phyloP scores from a whole-genome alignment of 2,329 filamentous ascomycete genomes.

The Xylaria arbuscula region DNA sequence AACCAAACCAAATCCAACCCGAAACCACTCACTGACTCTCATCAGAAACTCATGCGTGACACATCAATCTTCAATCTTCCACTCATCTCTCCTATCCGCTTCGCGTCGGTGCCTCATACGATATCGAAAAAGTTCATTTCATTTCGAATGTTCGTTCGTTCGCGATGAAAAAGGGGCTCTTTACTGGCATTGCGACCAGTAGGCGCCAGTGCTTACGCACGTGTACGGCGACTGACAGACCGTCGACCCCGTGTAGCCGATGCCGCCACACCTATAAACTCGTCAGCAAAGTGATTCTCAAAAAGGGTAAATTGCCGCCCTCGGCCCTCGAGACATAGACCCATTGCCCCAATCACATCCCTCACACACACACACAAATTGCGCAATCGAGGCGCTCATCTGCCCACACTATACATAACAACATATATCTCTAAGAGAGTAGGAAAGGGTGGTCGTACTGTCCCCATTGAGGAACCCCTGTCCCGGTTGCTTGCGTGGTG shows the following conservation, averaged over 20 bases:
- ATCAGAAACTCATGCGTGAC: no score
- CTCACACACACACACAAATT: slow-evolving; percentile 10
- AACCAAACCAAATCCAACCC: not conserved
- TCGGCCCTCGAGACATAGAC: not conserved
- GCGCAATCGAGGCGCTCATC: not conserved
- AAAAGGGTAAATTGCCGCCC: not conserved
- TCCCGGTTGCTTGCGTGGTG: slow-evolving; percentile 28
- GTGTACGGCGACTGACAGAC: slow-evolving; percentile 48
- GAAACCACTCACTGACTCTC: no score
- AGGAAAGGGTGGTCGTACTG: slow-evolving; percentile 44
- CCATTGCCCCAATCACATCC: not conserved
- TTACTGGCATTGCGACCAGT: slow-evolving; percentile 52
- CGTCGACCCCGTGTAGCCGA: slow-evolving; percentile 51
- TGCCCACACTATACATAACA: no score
- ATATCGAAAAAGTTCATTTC: slow-evolving; percentile 5
- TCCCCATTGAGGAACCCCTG: slow-evolving; percentile 50
- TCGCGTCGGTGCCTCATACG: not conserved
- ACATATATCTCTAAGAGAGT: not conserved
- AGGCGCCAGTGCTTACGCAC: slow-evolving; percentile 46
- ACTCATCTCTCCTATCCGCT: not conserved
- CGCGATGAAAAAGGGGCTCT: not conserved
- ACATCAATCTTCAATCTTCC: no score
- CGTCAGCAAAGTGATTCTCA: slow-evolving; percentile 31
- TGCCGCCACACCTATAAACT: slow-evolving; percentile 48
- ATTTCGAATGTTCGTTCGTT: not conserved